A percentile compares a stretch with the other conserved stretches of the same genome.
These are phyloP conservation scores for Inonotus hispidus DNA, from an alignment of 1,284 basidiomycete species.

Conservation along the genomic window DNA sequence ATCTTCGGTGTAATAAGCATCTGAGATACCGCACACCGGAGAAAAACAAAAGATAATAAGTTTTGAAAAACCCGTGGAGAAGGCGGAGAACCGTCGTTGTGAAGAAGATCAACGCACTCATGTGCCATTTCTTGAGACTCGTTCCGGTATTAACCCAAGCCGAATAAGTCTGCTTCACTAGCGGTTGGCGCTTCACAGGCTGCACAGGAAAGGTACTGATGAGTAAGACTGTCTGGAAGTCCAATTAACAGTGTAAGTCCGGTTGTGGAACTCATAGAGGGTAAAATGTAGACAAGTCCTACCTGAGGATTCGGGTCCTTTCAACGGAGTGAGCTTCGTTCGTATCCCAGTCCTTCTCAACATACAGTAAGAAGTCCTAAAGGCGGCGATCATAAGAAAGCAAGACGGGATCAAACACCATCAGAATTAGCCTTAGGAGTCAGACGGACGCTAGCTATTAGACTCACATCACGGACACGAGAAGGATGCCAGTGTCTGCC, in stretches of 20 bases:
- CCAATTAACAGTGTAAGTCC: slow-evolving; percentile 6
- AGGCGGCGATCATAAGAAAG: slow-evolving; percentile 5
- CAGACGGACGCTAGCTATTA: not conserved
- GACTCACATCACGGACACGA: slow-evolving; percentile 32
- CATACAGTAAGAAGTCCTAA: slow-evolving; percentile 40
- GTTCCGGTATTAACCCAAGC: slow-evolving; percentile 27
- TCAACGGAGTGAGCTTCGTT: slow-evolving; percentile 14
- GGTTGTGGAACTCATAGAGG: not conserved
- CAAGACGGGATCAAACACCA: not conserved
- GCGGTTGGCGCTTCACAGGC: slow-evolving; percentile 21
- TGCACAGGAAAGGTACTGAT: slow-evolving; percentile 14
- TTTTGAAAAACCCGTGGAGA: not conserved
- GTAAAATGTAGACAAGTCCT: not conserved
- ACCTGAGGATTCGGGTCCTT: slow-evolving; percentile 17
- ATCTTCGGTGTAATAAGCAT: slow-evolving; percentile 67
- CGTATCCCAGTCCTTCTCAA: slow-evolving; percentile 29
- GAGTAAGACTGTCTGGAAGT: slow-evolving; percentile 13
- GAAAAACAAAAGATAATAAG: not conserved
- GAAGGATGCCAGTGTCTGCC: slow-evolving; percentile 31
- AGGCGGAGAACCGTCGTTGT: not conserved
- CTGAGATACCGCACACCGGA: slow-evolving; percentile 29
- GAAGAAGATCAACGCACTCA: slow-evolving; percentile 14
- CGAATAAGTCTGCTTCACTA: slow-evolving; percentile 42
- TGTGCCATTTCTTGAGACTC: slow-evolving; percentile 20
- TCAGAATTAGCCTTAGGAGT: not conserved